Conservation (phyloP, 805 yeast species). For the Sugiyamaella americana region DNA sequence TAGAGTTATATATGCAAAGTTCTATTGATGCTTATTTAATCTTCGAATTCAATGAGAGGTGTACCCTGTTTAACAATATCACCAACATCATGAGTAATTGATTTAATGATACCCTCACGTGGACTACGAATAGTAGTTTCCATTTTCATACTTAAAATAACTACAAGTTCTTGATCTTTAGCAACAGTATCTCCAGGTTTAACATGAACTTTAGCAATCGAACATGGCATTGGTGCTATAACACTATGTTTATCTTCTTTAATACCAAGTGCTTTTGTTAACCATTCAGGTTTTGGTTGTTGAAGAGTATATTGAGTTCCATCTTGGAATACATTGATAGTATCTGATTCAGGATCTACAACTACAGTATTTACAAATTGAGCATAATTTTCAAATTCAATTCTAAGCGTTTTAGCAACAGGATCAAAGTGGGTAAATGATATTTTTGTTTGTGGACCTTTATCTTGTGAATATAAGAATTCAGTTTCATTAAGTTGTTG, state of each 20-base stretch:
- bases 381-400: constrained; percentile 15
- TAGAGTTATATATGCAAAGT: too few relatives aligned
- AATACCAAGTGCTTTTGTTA: constrained; percentile 24
- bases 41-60: constrained; percentile 28
- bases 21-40: neutral
- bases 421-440: constrained; percentile 9
- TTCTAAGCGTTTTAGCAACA: constrained; percentile 14
- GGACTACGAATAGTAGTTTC: constrained; percentile 31
- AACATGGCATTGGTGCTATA: constrained; percentile 31
- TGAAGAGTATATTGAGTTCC: constrained; percentile 25
- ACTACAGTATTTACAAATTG: constrained; percentile 25
- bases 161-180: constrained; percentile 27
- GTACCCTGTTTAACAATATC: constrained; percentile 30
- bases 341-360: constrained; percentile 8
- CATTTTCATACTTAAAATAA: constrained; percentile 31
- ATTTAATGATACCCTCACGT: constrained; percentile 25
- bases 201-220: constrained; percentile 25
- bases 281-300: constrained; percentile 27
- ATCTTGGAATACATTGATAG: constrained; percentile 27
- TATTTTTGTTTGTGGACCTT: neutral
- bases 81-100: constrained; percentile 26
- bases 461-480: constrained; percentile 1
- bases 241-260: constrained; percentile 22
- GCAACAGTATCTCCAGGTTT: constrained; percentile 24
- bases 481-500: neutral